phyloP scores from a whole-genome alignment of 208 protist genomes.

The Crithidia acanthocephali region DNA sequence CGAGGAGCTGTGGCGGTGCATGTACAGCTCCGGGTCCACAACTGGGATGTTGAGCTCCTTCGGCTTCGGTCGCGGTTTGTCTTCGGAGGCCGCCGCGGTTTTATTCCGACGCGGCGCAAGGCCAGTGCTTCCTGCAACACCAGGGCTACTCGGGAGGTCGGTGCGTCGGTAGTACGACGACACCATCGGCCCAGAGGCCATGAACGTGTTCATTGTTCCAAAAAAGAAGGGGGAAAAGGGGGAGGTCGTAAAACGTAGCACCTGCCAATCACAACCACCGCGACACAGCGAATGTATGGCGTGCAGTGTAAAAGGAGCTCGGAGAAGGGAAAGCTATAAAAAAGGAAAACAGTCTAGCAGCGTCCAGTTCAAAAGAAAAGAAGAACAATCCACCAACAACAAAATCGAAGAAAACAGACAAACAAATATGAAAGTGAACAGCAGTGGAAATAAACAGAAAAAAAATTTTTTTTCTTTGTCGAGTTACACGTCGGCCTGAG shows the following conservation, averaged over 20 bases:
- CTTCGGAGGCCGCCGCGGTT: not conserved
- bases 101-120: not conserved
- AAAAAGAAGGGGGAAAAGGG: not conserved
- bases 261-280: not conserved
- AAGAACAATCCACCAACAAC: no score
- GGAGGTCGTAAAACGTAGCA: not conserved
- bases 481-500: no score
- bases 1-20: slow-evolving; percentile 45
- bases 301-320: no score
- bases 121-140: not conserved
- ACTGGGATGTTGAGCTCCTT: slow-evolving; percentile 21
- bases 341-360: no score
- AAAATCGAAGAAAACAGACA: no score
- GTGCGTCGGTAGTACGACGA: slow-evolving; percentile 28
- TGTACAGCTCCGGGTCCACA: slow-evolving; percentile 31
- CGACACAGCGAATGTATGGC: no score
- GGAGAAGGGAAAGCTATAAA: no score
- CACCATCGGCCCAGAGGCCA: slow-evolving; percentile 24
- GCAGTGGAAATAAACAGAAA: no score
- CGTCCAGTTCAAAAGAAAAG: no score
- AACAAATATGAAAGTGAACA: no score
- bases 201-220: slow-evolving; percentile 26
- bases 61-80: slow-evolving; percentile 21
- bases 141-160: not conserved
- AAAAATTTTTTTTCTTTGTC: no score